These are phyloP conservation scores for Knoxdaviesia proteae DNA, from an alignment of 2,329 filamentous ascomycete species.

Conservation along the genomic window DNA sequence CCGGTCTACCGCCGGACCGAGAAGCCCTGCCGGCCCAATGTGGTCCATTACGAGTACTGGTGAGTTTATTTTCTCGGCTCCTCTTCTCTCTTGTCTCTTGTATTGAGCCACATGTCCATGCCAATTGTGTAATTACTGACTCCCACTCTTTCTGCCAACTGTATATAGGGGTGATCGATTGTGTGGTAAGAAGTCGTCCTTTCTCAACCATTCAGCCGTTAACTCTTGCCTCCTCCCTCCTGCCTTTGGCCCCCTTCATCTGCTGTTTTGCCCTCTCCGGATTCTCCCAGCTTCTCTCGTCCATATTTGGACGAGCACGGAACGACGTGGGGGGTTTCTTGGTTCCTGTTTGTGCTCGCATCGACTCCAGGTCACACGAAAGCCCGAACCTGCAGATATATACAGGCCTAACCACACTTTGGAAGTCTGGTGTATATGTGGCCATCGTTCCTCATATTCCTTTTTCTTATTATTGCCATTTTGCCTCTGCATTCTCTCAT, in stretches of 20 bases:
- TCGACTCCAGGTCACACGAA: no score
- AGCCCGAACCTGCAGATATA: no score
- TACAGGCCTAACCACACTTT: no score
- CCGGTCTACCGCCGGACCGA: constrained; percentile 2
- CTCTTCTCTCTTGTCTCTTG: neutral
- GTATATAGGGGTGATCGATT: constrained; percentile 1
- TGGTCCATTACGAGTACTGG: constrained; percentile 3
- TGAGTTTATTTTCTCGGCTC: neutral
- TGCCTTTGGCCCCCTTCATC: neutral
- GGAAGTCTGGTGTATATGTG: no score
- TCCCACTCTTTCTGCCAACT: neutral
- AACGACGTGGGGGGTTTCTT: neutral
- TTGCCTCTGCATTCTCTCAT: no score
- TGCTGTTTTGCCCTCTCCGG: constrained; percentile 1
- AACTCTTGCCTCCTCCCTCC: neutral
- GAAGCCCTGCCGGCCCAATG: constrained; percentile 1
- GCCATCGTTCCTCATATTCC: no score
- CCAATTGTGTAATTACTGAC: neutral
- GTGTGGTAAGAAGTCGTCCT: neutral
- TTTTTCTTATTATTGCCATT: no score
- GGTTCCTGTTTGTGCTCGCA: neutral
- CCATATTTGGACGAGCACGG: neutral
- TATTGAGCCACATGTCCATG: neutral
- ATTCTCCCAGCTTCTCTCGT: constrained; percentile 3
- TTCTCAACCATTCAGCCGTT: neutral